These are phyloP conservation scores for Pelargonium citronellum DNA, from an alignment of 441 rosid genomes.

Conservation along the genomic window DNA sequence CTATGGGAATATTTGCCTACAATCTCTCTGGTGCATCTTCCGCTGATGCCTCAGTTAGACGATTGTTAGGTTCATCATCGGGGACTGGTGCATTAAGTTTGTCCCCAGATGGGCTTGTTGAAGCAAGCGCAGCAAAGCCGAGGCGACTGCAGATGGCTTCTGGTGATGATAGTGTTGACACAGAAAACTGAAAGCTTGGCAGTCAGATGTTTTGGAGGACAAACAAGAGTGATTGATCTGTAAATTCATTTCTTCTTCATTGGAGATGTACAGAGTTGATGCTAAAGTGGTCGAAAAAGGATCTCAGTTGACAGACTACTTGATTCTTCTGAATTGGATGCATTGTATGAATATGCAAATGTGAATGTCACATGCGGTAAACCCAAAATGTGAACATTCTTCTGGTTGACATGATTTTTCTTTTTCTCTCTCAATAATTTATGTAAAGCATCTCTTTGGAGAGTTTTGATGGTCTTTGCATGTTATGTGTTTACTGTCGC, in stretches of 20 bases:
- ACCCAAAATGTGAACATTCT: slow-evolving; percentile 38
- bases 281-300: slow-evolving; percentile 24
- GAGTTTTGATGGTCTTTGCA: not conserved
- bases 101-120: slow-evolving; percentile 66
- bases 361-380: slow-evolving; percentile 41
- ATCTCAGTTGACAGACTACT: slow-evolving; percentile 37
- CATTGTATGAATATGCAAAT: slow-evolving; percentile 44
- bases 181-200: not conserved
- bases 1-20: slow-evolving; percentile 77
- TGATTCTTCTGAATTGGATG: slow-evolving; percentile 38
- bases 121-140: slow-evolving; percentile 50
- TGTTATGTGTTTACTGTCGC: not conserved
- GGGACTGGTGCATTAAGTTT: slow-evolving; percentile 41
- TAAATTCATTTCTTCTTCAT: slow-evolving; percentile 54
- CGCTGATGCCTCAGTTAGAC: slow-evolving; percentile 47
- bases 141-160: slow-evolving; percentile 59
- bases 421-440: slow-evolving; percentile 6
- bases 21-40: slow-evolving; percentile 58
- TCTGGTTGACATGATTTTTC: slow-evolving; percentile 12
- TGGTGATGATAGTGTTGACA: slow-evolving; percentile 42
- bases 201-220: slow-evolving; percentile 15
- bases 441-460: slow-evolving; percentile 5
- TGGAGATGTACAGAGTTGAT: slow-evolving; percentile 55
- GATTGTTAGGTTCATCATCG: slow-evolving; percentile 48
- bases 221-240: slow-evolving; percentile 32